Base-by-base conservation (phyloP, 805 yeast species). In the Millerago galiae region DNA sequence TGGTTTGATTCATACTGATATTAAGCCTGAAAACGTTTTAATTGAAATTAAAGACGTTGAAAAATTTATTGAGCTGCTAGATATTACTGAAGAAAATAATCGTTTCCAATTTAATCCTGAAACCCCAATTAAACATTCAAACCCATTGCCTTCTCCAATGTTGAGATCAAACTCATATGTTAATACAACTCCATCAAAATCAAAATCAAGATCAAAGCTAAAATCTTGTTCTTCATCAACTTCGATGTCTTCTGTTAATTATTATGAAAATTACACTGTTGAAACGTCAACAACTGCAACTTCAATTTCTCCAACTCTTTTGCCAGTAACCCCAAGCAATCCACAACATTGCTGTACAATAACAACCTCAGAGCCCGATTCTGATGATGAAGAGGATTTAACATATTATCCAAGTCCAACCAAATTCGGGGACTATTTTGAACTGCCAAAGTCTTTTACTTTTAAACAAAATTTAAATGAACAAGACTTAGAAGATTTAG, bases 1-100 rank as follows among this genome's bases (percentile, higher is more conserved):
- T 58, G 84, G 84, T 3, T 66, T 81, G 10, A 79, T 81, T 33
- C 91, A 83, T 60, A 77, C 90, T 11, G 90, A 83, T 57, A 68
- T 83, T 39, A 83, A 83, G 59, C 89, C 90, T 2, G 90, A 83
- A 54, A 84, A 84, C 61, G 73, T 79, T 4, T 59, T 75, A 34
- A 68, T 76, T 34, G 78, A 74, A 48, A 72, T 79, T 27, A 67
- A 70, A 42, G 75, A 77, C 49, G 77, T 75, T 37, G 77, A 75
- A 47, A 68, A 65, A 45, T 66, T 78, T 37, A 73, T 78, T 2
- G 45, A 35, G 15, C 34, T 40, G 34, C 14, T 37, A 9, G 21
- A 48, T 17, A 28, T 21, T 17, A 25, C 43, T 28, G 27, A 14
- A 18, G 41, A 37, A 66, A 63, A 48, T 15, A 14, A 30, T 13